phyloP scores from a whole-genome alignment of 2,329 filamentous ascomycete genomes.

The Paracorniculantispora psalliotae region DNA sequence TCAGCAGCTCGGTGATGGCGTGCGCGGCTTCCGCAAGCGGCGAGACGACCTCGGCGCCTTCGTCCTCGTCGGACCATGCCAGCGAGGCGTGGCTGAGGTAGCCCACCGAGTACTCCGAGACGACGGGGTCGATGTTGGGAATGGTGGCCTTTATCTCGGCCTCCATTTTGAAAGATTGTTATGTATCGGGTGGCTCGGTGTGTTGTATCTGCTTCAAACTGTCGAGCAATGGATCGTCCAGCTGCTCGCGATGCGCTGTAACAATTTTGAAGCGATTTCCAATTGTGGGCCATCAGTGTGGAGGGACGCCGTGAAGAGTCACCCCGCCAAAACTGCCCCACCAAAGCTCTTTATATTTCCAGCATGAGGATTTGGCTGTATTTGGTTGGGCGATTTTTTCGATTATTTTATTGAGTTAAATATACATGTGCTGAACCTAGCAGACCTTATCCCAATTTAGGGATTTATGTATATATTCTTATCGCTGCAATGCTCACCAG shows the following conservation, averaged over 20 bases:
- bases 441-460: too few species aligned
- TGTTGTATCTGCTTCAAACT: neutral
- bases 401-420: too few species aligned
- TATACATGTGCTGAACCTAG: too few species aligned
- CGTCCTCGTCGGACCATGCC: constrained; percentile 66
- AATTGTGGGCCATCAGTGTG: constrained; percentile 2
- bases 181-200: neutral
- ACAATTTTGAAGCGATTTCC: constrained; percentile 12
- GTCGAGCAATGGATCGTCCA: neutral
- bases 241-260: neutral
- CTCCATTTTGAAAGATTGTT: constrained; percentile 59
- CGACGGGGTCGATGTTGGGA: constrained; percentile 79
- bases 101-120: constrained; percentile 89
- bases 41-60: constrained; percentile 53
- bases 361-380: too few species aligned
- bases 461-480: too few species aligned
- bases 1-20: constrained; percentile 78
- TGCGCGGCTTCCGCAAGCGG: constrained; percentile 80
- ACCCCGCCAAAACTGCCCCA: constrained; percentile 5
- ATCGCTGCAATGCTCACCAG: too few species aligned
- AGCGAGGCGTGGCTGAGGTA: constrained; percentile 93
- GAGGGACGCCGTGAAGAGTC: neutral
- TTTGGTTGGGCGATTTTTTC: too few species aligned
- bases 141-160: constrained; percentile 79
- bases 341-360: too few species aligned